Percentiles rank a stretch among this genome's conserved stretches.
Evolutionary conservation across 2,329 filamentous ascomycete genomes (phyloP).

Genomic region (Chaetomiaceae sp.): DNA sequence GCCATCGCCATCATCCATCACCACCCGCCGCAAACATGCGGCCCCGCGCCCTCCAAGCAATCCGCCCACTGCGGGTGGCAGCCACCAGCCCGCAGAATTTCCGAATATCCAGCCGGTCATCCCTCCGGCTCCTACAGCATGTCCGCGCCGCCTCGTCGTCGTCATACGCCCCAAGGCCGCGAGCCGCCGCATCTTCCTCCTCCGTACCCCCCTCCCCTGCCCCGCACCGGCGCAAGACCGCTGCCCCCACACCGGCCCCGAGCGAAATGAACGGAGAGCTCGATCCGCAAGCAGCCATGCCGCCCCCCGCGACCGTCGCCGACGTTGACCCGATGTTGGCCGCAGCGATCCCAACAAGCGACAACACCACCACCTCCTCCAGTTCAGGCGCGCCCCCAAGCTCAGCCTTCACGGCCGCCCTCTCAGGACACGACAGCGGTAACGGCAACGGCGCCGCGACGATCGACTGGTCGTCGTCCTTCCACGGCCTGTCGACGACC

Average conservation of each 20-base stretch:
- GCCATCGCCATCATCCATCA: constrained; percentile 3
- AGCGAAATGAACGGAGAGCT: constrained; percentile 19
- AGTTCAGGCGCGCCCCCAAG: constrained; percentile 2
- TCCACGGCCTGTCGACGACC: constrained; percentile 65
- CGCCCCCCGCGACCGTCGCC: constrained; percentile 27
- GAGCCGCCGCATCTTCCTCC: not conserved
- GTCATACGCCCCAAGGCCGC: constrained; percentile 4
- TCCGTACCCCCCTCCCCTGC: constrained; percentile 3
- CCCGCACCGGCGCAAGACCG: not conserved
- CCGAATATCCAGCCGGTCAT: not conserved
- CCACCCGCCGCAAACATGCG: constrained; percentile 20
- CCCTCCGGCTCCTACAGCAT: constrained; percentile 1
- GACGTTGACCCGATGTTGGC: constrained; percentile 28
- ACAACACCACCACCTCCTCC: constrained; percentile 2
- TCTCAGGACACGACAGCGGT: not conserved
- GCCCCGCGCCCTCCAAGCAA: constrained; percentile 20
- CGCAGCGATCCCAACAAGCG: constrained; percentile 15
- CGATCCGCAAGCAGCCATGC: constrained; percentile 27
- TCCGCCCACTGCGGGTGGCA: constrained; percentile 14
- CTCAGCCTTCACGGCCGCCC: constrained; percentile 18
- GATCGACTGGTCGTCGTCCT: constrained; percentile 77
- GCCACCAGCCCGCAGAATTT: constrained; percentile 9
- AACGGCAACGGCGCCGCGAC: constrained; percentile 10
- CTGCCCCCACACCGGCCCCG: not conserved
- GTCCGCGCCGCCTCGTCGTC: constrained; percentile 6